Conservation (phyloP, 345 rosid genomes). For the Leavenworthia alabamica region DNA sequence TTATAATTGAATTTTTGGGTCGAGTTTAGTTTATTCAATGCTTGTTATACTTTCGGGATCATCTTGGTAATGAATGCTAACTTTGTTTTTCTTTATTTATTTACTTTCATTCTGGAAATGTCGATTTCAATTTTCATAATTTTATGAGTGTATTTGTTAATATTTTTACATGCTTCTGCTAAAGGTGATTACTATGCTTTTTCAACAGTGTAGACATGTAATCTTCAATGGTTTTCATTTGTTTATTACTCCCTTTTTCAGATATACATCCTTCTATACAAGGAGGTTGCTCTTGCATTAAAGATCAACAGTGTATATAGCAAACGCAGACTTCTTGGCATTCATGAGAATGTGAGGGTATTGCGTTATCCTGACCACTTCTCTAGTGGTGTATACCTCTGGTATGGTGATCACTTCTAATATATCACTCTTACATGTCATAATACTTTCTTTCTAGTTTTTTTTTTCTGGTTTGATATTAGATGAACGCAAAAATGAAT, state of each 20-base stretch:
- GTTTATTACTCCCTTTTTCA: slow-evolving; percentile 30
- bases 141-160: not conserved
- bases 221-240: not conserved
- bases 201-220: not conserved
- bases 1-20: not conserved
- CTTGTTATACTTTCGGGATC: not conserved
- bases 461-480: slow-evolving; percentile 5
- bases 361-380: slow-evolving; percentile 97
- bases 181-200: not conserved
- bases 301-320: slow-evolving; percentile 95
- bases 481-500: not conserved
- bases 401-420: slow-evolving; percentile 43
- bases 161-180: not conserved
- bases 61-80: not conserved
- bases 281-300: slow-evolving; percentile 97
- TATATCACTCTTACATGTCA: not conserved
- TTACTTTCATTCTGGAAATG: not conserved
- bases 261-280: slow-evolving; percentile 94
- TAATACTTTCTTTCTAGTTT: not conserved
- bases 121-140: not conserved
- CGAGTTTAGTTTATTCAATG: slow-evolving; percentile 1
- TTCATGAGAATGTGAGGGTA: slow-evolving; percentile 98
- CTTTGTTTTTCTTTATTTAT: slow-evolving; percentile 4
- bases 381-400: slow-evolving; percentile 86
- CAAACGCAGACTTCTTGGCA: slow-evolving; percentile 84